Conservation (phyloP, 2,329 filamentous ascomycete genomes). For the Botrytis tulipae region DNA sequence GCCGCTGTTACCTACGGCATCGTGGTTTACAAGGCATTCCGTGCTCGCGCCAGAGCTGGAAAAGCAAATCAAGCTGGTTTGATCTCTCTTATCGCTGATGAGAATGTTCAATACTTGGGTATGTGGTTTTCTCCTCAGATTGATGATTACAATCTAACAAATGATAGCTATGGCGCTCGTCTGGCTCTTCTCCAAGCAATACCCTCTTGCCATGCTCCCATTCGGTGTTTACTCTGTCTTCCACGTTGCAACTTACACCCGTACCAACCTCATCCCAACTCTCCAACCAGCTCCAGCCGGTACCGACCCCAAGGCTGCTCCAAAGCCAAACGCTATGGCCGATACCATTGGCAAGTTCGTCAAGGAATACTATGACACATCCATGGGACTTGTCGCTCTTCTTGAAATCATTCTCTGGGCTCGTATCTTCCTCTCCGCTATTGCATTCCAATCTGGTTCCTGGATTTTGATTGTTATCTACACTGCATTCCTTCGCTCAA, state of each 20-base stretch:
- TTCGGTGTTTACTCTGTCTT: constrained; percentile 98
- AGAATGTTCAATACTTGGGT: constrained; percentile 98
- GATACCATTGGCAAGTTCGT: constrained; percentile 90
- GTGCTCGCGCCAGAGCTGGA: constrained; percentile 75
- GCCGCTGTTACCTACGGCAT: constrained; percentile 94
- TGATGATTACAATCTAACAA: constrained; percentile 25
- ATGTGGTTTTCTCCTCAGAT: constrained; percentile 43
- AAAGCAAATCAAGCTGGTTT: constrained; percentile 56
- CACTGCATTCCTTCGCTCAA: constrained; percentile 87
- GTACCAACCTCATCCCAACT: constrained; percentile 88
- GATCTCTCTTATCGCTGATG: constrained; percentile 72
- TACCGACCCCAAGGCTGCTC: constrained; percentile 56
- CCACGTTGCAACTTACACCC: constrained; percentile 95
- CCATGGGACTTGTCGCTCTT: constrained; percentile 87
- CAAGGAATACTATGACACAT: constrained; percentile 95
- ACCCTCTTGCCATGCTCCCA: constrained; percentile 84
- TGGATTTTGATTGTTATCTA: constrained; percentile 87
- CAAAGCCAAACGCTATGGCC: constrained; percentile 55
- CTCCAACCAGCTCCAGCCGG: constrained; percentile 64
- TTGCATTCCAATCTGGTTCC: constrained; percentile 85
- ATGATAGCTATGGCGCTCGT: constrained; percentile 80
- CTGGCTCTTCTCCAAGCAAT: constrained; percentile 90
- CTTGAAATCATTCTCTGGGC: constrained; percentile 88
- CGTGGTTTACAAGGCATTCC: constrained; percentile 96
- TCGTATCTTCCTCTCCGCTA: constrained; percentile 74